Percentiles rank a stretch among this genome's conserved stretches.
phyloP scores from a whole-genome alignment of 176 grass and related monocot genomes.

The Melocanna baccifera region DNA sequence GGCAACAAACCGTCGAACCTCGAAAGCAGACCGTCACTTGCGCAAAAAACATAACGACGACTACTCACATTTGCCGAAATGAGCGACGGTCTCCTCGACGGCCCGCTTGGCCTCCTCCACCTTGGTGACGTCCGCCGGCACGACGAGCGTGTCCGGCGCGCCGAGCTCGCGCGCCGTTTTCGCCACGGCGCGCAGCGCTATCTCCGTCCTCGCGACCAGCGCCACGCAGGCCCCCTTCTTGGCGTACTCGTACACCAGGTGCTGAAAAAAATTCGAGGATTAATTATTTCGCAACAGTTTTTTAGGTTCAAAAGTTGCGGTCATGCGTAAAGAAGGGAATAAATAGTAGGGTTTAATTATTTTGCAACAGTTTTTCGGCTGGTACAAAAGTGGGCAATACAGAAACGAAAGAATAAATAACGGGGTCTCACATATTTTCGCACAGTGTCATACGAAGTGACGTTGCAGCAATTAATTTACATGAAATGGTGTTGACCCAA shows the following conservation, averaged over 20 bases:
- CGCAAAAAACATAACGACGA: neutral
- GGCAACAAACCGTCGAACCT: neutral
- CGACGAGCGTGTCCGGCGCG: conserved; percentile 55
- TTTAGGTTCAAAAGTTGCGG: neutral
- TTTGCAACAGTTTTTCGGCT: neutral
- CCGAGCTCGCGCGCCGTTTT: conserved; percentile 55
- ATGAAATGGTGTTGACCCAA: neutral
- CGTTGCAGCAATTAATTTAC: neutral
- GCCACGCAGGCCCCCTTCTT: conserved; percentile 67
- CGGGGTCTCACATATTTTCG: neutral
- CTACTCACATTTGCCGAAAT: conserved; percentile 67
- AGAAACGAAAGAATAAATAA: neutral
- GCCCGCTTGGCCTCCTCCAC: conserved; percentile 56
- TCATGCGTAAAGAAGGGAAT: neutral
- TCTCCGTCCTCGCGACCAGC: conserved; percentile 67
- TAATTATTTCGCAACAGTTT: neutral
- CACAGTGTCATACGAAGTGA: neutral
- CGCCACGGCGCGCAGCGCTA: conserved; percentile 54
- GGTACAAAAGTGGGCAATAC: neutral
- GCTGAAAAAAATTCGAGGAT: conserved; percentile 8
- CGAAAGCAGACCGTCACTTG: neutral
- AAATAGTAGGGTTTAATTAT: neutral
- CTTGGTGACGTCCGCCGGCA: conserved; percentile 66
- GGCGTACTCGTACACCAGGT: conserved; percentile 84
- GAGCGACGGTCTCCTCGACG: conserved; percentile 69